Evolutionary conservation across 345 rosid genomes (phyloP).

Genomic region (Rhodamnia rubescens): DNA sequence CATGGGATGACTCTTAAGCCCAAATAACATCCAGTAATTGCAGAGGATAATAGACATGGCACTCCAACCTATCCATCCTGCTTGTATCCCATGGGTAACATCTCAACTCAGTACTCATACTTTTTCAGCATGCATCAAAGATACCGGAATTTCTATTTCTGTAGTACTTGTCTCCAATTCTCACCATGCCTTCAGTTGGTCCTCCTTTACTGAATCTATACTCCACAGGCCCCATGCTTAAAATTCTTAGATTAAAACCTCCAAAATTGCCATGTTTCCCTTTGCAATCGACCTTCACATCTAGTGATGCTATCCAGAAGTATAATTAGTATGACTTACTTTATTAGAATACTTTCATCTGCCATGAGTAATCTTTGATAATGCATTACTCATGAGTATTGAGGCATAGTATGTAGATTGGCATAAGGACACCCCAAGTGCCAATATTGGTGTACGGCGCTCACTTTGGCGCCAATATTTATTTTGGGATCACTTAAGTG

Average conservation of each 20-base stretch:
- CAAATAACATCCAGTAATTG: neutral
- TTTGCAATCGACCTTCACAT: neutral
- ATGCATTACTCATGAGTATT: neutral
- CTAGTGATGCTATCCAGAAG: neutral
- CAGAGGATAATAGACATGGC: neutral
- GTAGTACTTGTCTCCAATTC: neutral
- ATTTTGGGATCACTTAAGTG: too few species aligned
- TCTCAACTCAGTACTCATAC: neutral
- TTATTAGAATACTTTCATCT: neutral
- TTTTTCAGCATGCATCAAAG: neutral
- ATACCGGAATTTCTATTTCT: neutral
- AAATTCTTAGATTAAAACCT: neutral
- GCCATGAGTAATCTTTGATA: neutral
- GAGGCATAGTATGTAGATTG: neutral
- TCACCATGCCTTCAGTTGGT: neutral
- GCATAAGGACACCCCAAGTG: too few species aligned
- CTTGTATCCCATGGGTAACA: neutral
- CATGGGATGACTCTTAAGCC: neutral
- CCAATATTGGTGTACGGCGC: too few species aligned
- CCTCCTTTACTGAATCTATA: neutral
- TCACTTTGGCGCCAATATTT: too few species aligned
- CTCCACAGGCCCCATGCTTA: neutral
- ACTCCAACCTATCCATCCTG: neutral
- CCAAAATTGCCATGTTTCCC: neutral
- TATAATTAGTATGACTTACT: neutral